Conservation (phyloP, 106 monocot genomes). For the Dendrobium huoshanense region DNA sequence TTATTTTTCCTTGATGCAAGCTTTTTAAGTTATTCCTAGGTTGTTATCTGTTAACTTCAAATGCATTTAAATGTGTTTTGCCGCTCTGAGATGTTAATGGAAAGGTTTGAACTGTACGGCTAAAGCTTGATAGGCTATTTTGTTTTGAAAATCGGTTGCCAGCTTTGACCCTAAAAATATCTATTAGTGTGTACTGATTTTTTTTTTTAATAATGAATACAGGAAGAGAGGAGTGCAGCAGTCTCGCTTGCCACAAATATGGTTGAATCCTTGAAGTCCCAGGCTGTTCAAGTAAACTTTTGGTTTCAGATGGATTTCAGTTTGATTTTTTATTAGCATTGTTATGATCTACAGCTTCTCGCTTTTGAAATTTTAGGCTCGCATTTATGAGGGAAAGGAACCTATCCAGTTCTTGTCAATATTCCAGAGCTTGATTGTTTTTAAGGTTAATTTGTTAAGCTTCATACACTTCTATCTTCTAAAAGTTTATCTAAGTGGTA, state of each 20-base stretch:
- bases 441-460: conserved; percentile 25
- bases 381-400: conserved; percentile 56
- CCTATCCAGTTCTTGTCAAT: conserved; percentile 60
- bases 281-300: conserved; percentile 35
- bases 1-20: not conserved
- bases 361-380: conserved; percentile 25
- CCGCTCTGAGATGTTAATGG: not conserved
- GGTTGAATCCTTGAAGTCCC: conserved; percentile 43
- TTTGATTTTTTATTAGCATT: not conserved
- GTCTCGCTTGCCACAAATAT: conserved; percentile 43
- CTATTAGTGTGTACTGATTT: not conserved
- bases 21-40: not conserved
- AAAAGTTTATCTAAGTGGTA: not conserved
- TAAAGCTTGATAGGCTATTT: not conserved
- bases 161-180: not conserved
- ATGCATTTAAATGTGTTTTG: not conserved
- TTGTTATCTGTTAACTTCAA: not conserved
- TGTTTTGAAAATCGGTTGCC: not conserved
- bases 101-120: not conserved
- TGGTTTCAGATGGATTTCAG: not conserved
- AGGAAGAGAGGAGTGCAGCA: conserved; percentile 54
- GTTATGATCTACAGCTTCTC: conserved; percentile 6
- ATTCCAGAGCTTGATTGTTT: conserved; percentile 56
- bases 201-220: not conserved
- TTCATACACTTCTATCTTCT: not conserved